Percentiles rank a stretch among this genome's conserved stretches.
Conservation (phyloP, 805 yeast genomes). For the Candida michaelii region DNA sequence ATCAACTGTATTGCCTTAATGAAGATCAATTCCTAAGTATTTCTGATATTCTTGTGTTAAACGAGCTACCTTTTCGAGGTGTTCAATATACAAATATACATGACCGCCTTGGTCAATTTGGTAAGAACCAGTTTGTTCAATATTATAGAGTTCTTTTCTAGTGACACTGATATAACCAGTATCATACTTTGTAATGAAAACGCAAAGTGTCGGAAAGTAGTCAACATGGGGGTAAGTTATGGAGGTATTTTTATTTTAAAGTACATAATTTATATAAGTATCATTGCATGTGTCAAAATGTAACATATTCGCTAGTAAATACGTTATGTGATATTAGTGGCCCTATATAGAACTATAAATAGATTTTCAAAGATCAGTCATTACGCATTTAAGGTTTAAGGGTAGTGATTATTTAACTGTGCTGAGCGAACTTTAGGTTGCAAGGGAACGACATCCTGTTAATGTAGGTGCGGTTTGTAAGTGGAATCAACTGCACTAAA, state of each 20-base stretch:
- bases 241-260: background rate
- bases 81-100: background rate
- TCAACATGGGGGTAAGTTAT: background rate
- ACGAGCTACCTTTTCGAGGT: background rate
- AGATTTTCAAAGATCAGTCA: background rate
- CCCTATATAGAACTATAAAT: background rate
- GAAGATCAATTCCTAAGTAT: background rate
- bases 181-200: background rate
- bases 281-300: background rate
- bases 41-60: background rate
- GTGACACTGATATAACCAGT: background rate
- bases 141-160: background rate
- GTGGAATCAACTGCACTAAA: too few species aligned
- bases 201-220: background rate
- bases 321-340: background rate
- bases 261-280: background rate
- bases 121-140: conserved; percentile 2
- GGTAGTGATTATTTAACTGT: too few species aligned
- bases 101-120: background rate
- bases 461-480: too few species aligned
- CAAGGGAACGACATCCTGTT: too few species aligned
- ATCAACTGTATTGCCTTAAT: background rate
- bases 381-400: background rate
- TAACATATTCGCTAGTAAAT: background rate
- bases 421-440: too few species aligned